A percentile compares a stretch with the other conserved stretches of the same genome.
These are phyloP conservation scores for Jimgerdemannia flammicorona DNA, from an alignment of 192 early-diverging fungal species.

Conservation along the genomic window DNA sequence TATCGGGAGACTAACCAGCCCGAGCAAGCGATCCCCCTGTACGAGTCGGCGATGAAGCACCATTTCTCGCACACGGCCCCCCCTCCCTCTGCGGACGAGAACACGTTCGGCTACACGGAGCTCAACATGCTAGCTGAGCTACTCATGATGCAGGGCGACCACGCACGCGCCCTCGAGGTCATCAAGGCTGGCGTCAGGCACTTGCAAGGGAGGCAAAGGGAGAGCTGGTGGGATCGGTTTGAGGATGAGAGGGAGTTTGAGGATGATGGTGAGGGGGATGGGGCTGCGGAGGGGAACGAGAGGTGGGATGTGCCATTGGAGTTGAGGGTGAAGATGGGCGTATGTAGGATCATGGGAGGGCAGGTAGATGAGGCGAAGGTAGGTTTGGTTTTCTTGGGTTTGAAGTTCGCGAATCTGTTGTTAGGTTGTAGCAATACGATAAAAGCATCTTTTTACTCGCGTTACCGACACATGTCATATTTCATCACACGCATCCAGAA, in stretches of 20 bases:
- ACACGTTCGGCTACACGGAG: conserved; percentile 69
- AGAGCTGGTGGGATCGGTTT: conserved; percentile 60
- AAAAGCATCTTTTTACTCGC: too few relatives aligned
- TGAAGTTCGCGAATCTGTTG: neutral
- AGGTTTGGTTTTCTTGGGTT: conserved; percentile 12
- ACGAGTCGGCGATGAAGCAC: conserved; percentile 50
- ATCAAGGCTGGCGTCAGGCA: conserved; percentile 70
- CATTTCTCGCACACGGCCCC: conserved; percentile 26
- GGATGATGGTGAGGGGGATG: conserved; percentile 31
- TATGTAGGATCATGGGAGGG: conserved; percentile 70
- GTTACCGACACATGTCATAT: neutral
- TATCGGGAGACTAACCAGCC: conserved; percentile 51
- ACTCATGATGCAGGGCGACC: conserved; percentile 76
- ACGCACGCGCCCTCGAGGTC: conserved; percentile 62
- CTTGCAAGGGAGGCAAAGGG: conserved; percentile 64
- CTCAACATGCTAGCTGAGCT: conserved; percentile 86
- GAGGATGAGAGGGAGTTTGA: conserved; percentile 59
- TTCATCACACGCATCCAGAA: conserved; percentile 32
- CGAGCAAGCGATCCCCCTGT: conserved; percentile 53
- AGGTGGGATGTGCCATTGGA: conserved; percentile 66
- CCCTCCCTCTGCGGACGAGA: conserved; percentile 21
- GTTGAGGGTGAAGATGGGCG: conserved; percentile 82
- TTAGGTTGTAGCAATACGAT: too few relatives aligned
- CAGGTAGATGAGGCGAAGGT: conserved; percentile 66
- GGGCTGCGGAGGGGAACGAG: neutral